Percentiles rank a stretch among this genome's conserved stretches.
Evolutionary conservation across 257 asterid species (phyloP).

Genomic region (Solanum raphanifolium): DNA sequence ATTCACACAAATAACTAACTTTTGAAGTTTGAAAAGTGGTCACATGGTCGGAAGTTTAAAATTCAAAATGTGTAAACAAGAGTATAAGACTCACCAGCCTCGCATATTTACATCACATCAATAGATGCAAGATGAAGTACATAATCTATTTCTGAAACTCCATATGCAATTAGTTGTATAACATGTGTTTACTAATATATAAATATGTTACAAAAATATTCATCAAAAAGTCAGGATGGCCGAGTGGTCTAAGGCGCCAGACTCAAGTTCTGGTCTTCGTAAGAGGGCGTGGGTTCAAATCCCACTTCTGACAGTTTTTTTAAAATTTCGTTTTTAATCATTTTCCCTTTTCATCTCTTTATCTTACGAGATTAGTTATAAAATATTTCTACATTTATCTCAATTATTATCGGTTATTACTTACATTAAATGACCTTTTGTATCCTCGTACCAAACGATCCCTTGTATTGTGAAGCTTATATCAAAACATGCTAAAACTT

Average conservation of each 20-base stretch:
- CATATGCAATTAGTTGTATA: too few relatives aligned
- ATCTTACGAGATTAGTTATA: background rate
- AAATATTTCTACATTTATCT: background rate
- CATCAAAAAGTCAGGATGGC: constrained; percentile 58
- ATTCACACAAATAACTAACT: background rate
- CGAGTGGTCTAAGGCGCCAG: constrained; percentile 99
- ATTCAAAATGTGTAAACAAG: background rate
- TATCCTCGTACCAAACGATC: background rate
- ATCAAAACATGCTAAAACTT: background rate
- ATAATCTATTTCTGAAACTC: background rate
- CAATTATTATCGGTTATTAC: too few relatives aligned
- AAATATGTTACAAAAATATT: too few relatives aligned
- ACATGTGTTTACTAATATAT: too few relatives aligned
- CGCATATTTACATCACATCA: background rate
- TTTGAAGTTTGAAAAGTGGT: background rate
- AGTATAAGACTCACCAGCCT: background rate
- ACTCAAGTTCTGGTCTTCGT: constrained; percentile 90
- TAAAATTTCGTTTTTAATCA: too few relatives aligned
- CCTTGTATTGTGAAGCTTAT: background rate
- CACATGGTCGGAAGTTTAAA: background rate
- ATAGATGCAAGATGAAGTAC: background rate
- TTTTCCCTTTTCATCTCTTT: background rate
- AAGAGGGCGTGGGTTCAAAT: constrained; percentile 88
- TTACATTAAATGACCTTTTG: background rate
- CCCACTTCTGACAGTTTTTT: constrained; percentile 45